Conservation (phyloP, 2,329 filamentous ascomycete species). For the Purpureocillium lavendulum region DNA sequence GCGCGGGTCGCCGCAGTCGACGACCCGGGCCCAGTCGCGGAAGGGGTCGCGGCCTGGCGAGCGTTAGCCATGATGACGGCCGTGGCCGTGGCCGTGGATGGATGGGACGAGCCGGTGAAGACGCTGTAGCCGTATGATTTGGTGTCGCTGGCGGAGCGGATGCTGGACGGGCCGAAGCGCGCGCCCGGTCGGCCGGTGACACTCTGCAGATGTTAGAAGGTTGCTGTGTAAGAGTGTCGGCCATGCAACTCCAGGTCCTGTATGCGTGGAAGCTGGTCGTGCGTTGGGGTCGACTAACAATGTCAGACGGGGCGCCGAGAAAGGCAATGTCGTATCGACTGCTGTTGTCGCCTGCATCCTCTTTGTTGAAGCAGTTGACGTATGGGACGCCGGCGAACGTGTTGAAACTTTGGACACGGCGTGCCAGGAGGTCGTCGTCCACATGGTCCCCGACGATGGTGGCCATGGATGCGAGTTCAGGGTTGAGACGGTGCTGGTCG, state of each 20-base stretch:
- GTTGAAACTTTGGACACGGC: background rate
- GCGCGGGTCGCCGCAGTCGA: conserved; percentile 67
- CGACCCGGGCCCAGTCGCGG: conserved; percentile 56
- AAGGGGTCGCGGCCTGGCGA: conserved; percentile 12
- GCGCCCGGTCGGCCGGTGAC: conserved; percentile 22
- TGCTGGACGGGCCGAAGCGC: conserved; percentile 75
- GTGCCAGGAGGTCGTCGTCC: too few species aligned
- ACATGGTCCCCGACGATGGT: too few species aligned
- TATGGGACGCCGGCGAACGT: conserved; percentile 17
- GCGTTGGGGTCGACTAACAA: conserved; percentile 9
- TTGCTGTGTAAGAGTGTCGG: background rate
- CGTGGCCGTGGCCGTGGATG: too few species aligned
- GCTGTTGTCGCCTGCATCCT: background rate
- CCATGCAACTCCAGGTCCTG: too few species aligned
- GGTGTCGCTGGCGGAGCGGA: conserved; percentile 67
- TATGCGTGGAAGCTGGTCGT: background rate
- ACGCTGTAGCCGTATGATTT: conserved; percentile 23
- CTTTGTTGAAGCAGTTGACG: conserved; percentile 14
- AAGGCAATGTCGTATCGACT: conserved; percentile 18
- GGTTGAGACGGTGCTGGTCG: too few species aligned
- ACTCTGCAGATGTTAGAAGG: conserved; percentile 5
- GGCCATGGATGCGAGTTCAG: too few species aligned
- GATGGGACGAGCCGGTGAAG: conserved; percentile 8
- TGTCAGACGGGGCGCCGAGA: conserved; percentile 19
- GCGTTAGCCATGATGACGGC: too few species aligned